A percentile compares a stretch with the other conserved stretches of the same genome.
These are phyloP conservation scores for Phyllachora maydis DNA, from an alignment of 2,329 filamentous ascomycete genomes.

Conservation along the genomic window DNA sequence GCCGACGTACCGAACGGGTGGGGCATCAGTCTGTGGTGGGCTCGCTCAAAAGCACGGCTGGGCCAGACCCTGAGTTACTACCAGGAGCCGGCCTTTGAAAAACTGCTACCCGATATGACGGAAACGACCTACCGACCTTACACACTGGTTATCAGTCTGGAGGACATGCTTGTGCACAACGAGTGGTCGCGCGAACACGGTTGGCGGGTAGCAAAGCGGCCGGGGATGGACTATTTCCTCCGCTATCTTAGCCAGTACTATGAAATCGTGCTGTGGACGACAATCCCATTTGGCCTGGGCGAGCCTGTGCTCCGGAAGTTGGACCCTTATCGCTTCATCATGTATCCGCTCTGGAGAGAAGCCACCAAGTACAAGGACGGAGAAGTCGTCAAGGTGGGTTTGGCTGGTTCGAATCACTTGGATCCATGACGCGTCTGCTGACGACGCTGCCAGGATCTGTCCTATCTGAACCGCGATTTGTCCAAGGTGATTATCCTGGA, in stretches of 20 bases:
- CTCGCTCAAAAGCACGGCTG: slow-evolving; percentile 56
- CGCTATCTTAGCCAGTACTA: slow-evolving; percentile 96
- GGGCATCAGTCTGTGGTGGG: slow-evolving; percentile 56
- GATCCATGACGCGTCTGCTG: slow-evolving; percentile 2
- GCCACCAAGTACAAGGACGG: slow-evolving; percentile 95
- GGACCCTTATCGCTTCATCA: slow-evolving; percentile 85
- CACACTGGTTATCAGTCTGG: slow-evolving; percentile 78
- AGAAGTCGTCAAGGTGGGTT: slow-evolving; percentile 73
- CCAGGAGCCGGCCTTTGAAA: slow-evolving; percentile 85
- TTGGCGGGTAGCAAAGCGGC: slow-evolving; percentile 87
- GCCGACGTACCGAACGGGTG: slow-evolving; percentile 63
- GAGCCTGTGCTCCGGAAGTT: slow-evolving; percentile 83
- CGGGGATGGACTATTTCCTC: slow-evolving; percentile 91
- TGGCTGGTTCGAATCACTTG: too few species aligned
- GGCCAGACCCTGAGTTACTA: slow-evolving; percentile 72
- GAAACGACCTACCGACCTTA: slow-evolving; percentile 69
- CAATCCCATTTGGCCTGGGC: slow-evolving; percentile 61
- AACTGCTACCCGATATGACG: slow-evolving; percentile 69
- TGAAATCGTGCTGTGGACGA: slow-evolving; percentile 90
- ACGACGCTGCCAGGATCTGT: slow-evolving; percentile 49
- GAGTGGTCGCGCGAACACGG: slow-evolving; percentile 90
- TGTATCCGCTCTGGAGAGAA: slow-evolving; percentile 87
- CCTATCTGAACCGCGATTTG: slow-evolving; percentile 87
- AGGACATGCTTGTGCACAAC: slow-evolving; percentile 85
- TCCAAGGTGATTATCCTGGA: slow-evolving; percentile 93